These are phyloP conservation scores for Annona cherimola DNA, from an alignment of 164 flowering plant species.

Conservation along the genomic window DNA sequence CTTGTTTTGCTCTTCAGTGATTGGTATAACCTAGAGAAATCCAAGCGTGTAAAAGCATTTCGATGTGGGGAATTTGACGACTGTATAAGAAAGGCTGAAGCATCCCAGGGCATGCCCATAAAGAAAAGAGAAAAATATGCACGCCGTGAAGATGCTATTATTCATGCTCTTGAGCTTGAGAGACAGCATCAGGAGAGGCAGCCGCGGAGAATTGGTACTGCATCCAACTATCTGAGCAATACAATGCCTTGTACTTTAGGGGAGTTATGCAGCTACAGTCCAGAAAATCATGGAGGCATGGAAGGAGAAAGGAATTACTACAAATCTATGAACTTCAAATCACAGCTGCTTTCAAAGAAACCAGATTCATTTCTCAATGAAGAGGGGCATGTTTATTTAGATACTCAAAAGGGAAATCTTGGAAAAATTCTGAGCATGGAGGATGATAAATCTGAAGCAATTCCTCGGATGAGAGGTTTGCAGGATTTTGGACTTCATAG, in stretches of 20 bases:
- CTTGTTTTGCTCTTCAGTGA: conserved; percentile 43
- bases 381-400: conserved; percentile 12
- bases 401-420: conserved; percentile 21
- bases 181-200: conserved; percentile 50
- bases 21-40: conserved; percentile 97
- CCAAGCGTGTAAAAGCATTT: conserved; percentile 94
- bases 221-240: conserved; percentile 27
- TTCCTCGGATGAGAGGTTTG: conserved; percentile 70
- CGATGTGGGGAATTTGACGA: conserved; percentile 98
- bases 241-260: conserved; percentile 27
- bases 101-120: conserved; percentile 64
- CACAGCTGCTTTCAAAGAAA: conserved; percentile 25
- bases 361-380: conserved; percentile 23
- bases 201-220: conserved; percentile 38
- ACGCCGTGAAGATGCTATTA: conserved; percentile 97
- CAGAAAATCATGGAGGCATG: conserved; percentile 28
- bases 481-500: conserved; percentile 66
- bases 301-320: conserved; percentile 20
- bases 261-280: conserved; percentile 16
- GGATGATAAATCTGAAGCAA: conserved; percentile 42
- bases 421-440: conserved; percentile 33
- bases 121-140: conserved; percentile 98
- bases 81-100: conserved; percentile 84
- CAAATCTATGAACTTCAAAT: conserved; percentile 26
- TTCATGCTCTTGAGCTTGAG: conserved; percentile 98